Evolutionary conservation across 306 rosid species (phyloP).

Genomic region (Albizia julibrissin): DNA sequence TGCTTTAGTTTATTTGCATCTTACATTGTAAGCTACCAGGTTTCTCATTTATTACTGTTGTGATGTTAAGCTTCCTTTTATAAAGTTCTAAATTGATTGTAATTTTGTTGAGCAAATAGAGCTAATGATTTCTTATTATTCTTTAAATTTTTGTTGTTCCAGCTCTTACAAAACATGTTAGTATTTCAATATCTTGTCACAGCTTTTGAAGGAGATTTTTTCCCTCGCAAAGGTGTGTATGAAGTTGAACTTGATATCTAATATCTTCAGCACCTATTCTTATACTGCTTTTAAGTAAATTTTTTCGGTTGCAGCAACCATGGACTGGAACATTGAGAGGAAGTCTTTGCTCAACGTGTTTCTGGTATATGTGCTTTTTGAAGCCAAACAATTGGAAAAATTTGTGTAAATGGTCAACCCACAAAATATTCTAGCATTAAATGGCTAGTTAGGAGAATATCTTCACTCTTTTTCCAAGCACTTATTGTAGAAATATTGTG

Average conservation of each 20-base stretch:
- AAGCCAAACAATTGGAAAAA: conserved; percentile 26
- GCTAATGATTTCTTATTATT: conserved; percentile 8
- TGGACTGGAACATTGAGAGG: conserved; percentile 69
- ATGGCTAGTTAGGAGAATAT: conserved; percentile 11
- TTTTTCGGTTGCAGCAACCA: conserved; percentile 57
- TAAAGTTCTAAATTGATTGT: background rate
- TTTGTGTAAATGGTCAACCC: conserved; percentile 28
- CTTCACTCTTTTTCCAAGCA: conserved; percentile 2
- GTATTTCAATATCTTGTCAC: conserved; percentile 78
- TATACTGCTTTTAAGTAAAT: conserved; percentile 30
- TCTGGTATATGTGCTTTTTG: conserved; percentile 56
- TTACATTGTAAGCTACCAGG: background rate
- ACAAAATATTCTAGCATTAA: conserved; percentile 19
- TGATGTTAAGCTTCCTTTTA: conserved; percentile 13
- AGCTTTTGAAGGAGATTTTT: conserved; percentile 72
- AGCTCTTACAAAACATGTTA: conserved; percentile 63
- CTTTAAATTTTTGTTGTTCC: conserved; percentile 33
- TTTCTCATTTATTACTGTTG: conserved; percentile 5
- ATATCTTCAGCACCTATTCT: conserved; percentile 23
- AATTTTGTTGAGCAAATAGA: background rate
- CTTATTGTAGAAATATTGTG: conserved; percentile 28
- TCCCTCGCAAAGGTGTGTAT: conserved; percentile 59
- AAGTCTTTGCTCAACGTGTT: conserved; percentile 76
- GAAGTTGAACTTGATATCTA: conserved; percentile 40
- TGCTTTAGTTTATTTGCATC: conserved; percentile 12